Conservation (phyloP, 805 yeast genomes). For the Pichia paraexigua region DNA sequence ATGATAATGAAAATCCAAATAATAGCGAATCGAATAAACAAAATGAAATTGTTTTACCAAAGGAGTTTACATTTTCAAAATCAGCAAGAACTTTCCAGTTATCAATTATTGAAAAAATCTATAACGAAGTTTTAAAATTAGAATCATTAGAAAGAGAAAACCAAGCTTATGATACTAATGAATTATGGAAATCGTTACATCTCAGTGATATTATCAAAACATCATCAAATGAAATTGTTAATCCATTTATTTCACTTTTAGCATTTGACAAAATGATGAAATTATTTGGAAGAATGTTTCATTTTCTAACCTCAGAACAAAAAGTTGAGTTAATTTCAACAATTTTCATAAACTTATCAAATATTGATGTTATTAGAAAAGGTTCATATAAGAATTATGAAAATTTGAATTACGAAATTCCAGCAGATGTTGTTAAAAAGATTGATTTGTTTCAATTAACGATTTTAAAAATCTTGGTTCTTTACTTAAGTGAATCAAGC, state of each 20-base stretch:
- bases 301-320: constrained; percentile 70
- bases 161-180: constrained; percentile 35
- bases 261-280: constrained; percentile 84
- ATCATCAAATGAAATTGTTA: constrained; percentile 47
- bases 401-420: constrained; percentile 35
- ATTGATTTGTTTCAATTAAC: constrained; percentile 75
- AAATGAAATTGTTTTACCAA: constrained; percentile 23
- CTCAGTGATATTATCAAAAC: constrained; percentile 53
- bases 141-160: constrained; percentile 68
- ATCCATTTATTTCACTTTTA: constrained; percentile 77
- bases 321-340: constrained; percentile 69
- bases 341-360: constrained; percentile 71
- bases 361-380: constrained; percentile 65
- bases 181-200: constrained; percentile 72
- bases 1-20: constrained; percentile 10
- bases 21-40: background rate
- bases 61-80: constrained; percentile 26
- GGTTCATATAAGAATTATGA: constrained; percentile 70
- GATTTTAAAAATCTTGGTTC: constrained; percentile 75
- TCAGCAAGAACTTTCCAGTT: constrained; percentile 46
- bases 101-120: constrained; percentile 69
- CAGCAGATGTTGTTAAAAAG: constrained; percentile 46
- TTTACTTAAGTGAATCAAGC: constrained; percentile 73
- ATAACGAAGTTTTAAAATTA: constrained; percentile 64
- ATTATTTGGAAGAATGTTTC: constrained; percentile 80